Evolutionary conservation across 2,329 filamentous ascomycete species (phyloP).

Genomic region (Ambrosiella xylebori): DNA sequence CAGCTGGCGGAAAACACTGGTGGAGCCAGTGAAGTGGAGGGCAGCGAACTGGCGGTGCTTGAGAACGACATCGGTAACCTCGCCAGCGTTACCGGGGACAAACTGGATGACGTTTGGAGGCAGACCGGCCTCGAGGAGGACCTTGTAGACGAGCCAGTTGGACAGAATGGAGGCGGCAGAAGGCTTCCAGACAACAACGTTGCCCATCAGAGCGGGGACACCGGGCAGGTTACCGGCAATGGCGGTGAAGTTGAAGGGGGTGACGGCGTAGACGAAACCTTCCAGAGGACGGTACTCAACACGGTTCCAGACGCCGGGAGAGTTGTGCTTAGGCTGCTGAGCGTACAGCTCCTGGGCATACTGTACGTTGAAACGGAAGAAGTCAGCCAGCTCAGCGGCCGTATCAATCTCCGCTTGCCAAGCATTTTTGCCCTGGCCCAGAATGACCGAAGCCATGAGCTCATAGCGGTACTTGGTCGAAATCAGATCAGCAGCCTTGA

Average conservation of each 20-base stretch:
- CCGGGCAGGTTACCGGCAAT: slow-evolving; percentile 77
- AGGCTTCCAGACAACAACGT: slow-evolving; percentile 96
- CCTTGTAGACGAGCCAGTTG: slow-evolving; percentile 80
- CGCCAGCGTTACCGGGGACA: slow-evolving; percentile 70
- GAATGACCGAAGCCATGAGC: slow-evolving; percentile 88
- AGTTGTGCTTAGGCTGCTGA: slow-evolving; percentile 71
- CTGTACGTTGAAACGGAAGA: slow-evolving; percentile 84
- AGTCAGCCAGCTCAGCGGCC: slow-evolving; percentile 82
- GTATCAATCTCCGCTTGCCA: slow-evolving; percentile 99
- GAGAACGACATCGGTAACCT: slow-evolving; percentile 64
- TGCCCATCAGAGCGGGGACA: slow-evolving; percentile 74
- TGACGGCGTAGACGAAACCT: slow-evolving; percentile 88
- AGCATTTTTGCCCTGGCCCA: slow-evolving; percentile 94
- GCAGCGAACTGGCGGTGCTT: slow-evolving; percentile 66
- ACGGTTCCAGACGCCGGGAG: slow-evolving; percentile 77
- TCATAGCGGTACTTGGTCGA: slow-evolving; percentile 89
- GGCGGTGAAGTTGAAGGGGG: slow-evolving; percentile 93
- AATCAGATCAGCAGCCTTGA: slow-evolving; percentile 88
- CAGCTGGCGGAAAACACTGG: slow-evolving; percentile 72
- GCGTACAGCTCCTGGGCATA: slow-evolving; percentile 84
- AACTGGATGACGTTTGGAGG: slow-evolving; percentile 87
- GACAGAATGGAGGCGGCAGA: slow-evolving; percentile 75
- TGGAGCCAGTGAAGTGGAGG: slow-evolving; percentile 92
- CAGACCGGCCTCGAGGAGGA: slow-evolving; percentile 78
- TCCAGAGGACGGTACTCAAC: slow-evolving; percentile 80